Evolutionary conservation across 352 stramenopile species (phyloP), one percentile per base, ranked within the genome.

Genomic region (Pythium insidiosum): DNA sequence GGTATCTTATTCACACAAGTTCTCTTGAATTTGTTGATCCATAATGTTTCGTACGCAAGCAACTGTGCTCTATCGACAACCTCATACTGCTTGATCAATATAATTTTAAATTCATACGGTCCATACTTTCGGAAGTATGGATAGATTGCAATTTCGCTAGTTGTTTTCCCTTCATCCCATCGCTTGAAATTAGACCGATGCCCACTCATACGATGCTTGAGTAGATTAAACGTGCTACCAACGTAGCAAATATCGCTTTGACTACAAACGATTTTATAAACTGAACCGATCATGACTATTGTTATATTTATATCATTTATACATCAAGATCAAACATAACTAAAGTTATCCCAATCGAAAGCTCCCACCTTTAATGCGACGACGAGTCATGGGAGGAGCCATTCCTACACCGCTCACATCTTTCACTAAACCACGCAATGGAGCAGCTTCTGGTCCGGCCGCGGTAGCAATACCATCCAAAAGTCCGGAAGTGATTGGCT

Each of bases 241-340:
- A 54, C 40, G 29, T 54, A 54, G 38, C 40, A 47, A 36, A 54
- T 54, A 37, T 43, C 47, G 37, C 40, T 54, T 54, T 54, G 35
- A 54, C 40, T 54, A 31, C 47, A 54, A 39, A 47, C 38, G 47
- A 54, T 54, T 54, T 54, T 54, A 54, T 54, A 54, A 47, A 54
- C 47, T 40, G 39, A 47, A 47, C 47, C 47, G 28, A 54, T 38
- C 41, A 48, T 43, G 37, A 43, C 47, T 54, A 47, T 43, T 54
- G 25, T 44, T 54, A 43, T 45, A 47, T 25, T 47, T 54, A 40
- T 47, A 47, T 16, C 19, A 47, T 43, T 47, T 54, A 54, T 54
- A 54, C 33, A 48, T 54, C 26, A 47, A 47, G 39, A 54, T 54
- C 39, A 47, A 54, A 47, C 31, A 45, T 54, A 47, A 38, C 38